Base-by-base conservation (phyloP, 2,329 filamentous ascomycete genomes). In the Phaeosphaeriaceae sp. region DNA sequence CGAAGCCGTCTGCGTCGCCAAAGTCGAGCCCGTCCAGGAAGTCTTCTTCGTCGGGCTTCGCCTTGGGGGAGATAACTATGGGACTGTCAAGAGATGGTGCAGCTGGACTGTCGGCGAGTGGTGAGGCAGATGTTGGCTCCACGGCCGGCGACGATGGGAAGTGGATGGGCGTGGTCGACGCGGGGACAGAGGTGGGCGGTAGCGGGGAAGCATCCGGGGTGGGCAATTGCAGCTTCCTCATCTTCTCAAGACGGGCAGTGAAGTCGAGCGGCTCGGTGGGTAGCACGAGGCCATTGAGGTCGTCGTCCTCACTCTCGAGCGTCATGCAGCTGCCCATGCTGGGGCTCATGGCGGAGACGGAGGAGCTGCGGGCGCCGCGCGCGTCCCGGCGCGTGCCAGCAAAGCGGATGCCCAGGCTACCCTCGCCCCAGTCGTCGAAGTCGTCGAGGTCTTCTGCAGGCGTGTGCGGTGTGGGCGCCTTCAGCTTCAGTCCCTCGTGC, bases 281-380 rank as follows among this genome's bases (percentile, higher is more conserved):
- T 19, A 98, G 83, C 20, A 97, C 83, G 15, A 99, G 84, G n/a
- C 94, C 94, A 60, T 95, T 91, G 59, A 98, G 86, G 7, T 91
- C 90, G 76, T 98, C 94, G 66, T 97, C 93, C 73, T 97, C 94
- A 72, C 93, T 98, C 80, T 97, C 95, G 10, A 88, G 86, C 1
- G 93, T 97, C 67, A 96, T 88, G 63, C 91, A 95, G 77, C 94
- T 98, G 20, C 93, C 91, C 55, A 96, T 86, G 75, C 93, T 98
- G 15, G 95, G 94, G 73, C 94, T 98, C 76, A 97, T 85, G 25
- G 92, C 91, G 41, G 93, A 97, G 36, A 90, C 88, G 19, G 92
- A 94, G 1, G 93, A 97, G 80, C 92, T 95, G 69, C 92, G 88
- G 70, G 89, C 88, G 49, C 92, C 93, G 42, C 87, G 88, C n/a